Evolutionary conservation across 305 asterid species (phyloP), one percentile per base, ranked within the genome.

Genomic region (Fraxinus latifolia): DNA sequence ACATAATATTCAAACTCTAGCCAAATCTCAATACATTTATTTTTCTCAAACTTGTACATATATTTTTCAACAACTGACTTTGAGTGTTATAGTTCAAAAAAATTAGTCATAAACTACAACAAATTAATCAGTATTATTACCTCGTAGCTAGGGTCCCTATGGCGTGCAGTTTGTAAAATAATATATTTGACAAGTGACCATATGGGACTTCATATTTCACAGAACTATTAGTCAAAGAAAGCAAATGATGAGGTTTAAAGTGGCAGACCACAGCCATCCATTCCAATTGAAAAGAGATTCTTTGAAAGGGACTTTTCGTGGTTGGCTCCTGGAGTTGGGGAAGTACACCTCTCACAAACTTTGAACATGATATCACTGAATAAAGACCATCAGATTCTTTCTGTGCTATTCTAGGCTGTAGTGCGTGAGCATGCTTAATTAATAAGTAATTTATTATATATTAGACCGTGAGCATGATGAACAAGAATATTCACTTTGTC

Each of bases 291-390:
- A 25, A 42, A 76, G 14, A 1, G 47, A 39, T 39, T 39, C 47
- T 39, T 39, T 39, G 47, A 7, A 37, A 37, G 77, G 29, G 81
- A 25, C 27, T 7, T 60, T 21, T 21, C 17, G 44, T 34, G 76
- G 84, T 87, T 83, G 86, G 88, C 65, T 87, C 92, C 92, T 21
- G 65, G 39, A 81, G 80, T 62, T 76, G 84, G 31, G 92, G 90
- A 89, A 55, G 25, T 55, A 79, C 44, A 67, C 76, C 53, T 27
- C 83, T 81, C 83, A 83, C 81, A 77, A 79, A 81, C 78, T 77
- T 77, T 82, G 74, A 82, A 76, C 75, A 83, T 58, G 71, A 77
- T 33, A n/a, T 29, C 32, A 29, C 32, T 29, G 3, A 29, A 29
- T 29, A 29, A 85, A 84, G 82, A 73, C 36, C 77, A 47, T 77